Conservation (phyloP, 192 early-diverging fungal species). For the Gamsiella multidivaricata region DNA sequence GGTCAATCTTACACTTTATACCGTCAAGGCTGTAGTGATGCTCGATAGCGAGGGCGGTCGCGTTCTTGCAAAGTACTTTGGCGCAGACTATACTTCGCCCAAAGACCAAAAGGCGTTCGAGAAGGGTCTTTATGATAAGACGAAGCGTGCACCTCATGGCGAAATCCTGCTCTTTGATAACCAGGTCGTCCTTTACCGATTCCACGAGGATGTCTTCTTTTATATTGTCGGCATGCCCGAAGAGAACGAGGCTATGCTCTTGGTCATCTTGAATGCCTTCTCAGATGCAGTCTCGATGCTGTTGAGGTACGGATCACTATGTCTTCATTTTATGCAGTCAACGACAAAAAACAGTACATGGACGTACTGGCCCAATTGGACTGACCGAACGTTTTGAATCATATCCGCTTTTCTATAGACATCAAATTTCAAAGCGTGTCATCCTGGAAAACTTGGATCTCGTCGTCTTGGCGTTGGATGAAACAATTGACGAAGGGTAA, state of each 20-base stretch:
- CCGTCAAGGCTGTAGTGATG: constrained; percentile 88
- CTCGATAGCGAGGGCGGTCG: constrained; percentile 94
- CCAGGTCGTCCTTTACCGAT: constrained; percentile 89
- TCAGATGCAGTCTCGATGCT: constrained; percentile 87
- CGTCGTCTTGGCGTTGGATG: constrained; percentile 91
- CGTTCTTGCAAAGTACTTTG: constrained; percentile 94
- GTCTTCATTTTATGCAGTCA: background rate
- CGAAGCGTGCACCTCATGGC: constrained; percentile 76
- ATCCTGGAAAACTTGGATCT: constrained; percentile 93
- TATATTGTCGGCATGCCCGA: constrained; percentile 91
- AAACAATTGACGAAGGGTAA: constrained; percentile 95
- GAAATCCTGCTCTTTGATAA: constrained; percentile 96
- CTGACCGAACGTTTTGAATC: background rate
- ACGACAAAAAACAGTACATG: too few relatives aligned
- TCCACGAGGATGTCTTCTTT: constrained; percentile 88
- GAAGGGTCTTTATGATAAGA: constrained; percentile 92
- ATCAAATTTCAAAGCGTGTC: constrained; percentile 90
- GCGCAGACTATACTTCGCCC: constrained; percentile 63
- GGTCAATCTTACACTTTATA: constrained; percentile 88
- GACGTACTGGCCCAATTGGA: too few relatives aligned
- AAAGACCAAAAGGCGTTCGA: constrained; percentile 96
- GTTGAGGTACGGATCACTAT: constrained; percentile 69
- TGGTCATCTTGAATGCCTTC: constrained; percentile 79
- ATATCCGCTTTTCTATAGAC: constrained; percentile 56
- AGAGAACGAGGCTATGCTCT: constrained; percentile 94